Percentiles rank a stretch among this genome's conserved stretches.
Evolutionary conservation across 2,329 filamentous ascomycete species (phyloP).

Genomic region (Neurospora crassa): DNA sequence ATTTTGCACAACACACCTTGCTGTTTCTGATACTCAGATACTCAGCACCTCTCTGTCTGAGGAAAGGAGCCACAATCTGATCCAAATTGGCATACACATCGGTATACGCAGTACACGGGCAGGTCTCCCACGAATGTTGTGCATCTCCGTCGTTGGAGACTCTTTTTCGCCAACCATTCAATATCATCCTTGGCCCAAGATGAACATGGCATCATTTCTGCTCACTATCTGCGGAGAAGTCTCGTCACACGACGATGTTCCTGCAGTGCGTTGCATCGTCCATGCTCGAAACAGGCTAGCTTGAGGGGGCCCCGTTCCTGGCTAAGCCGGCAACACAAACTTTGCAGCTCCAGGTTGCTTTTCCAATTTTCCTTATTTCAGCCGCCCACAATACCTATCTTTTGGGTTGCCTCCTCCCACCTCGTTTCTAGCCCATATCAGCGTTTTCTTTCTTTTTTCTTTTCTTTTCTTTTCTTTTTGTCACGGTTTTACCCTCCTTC

Average conservation of each 20-base stretch:
- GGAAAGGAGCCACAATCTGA: background rate
- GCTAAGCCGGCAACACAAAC: background rate
- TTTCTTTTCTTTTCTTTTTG: background rate
- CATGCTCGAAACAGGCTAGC: background rate
- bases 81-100: background rate
- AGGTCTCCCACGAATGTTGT: background rate
- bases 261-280: background rate
- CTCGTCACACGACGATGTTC: background rate
- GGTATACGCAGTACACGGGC: background rate
- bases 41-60: background rate
- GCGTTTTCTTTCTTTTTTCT: background rate
- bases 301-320: background rate
- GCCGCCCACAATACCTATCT: background rate
- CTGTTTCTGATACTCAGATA: background rate
- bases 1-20: background rate
- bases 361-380: background rate
- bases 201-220: background rate
- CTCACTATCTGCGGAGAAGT: background rate
- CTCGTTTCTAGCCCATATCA: background rate
- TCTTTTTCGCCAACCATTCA: background rate
- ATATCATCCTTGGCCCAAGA: background rate
- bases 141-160: background rate
- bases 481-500: background rate
- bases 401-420: background rate
- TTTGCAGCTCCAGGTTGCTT: background rate